Base-by-base conservation (phyloP, 495 filamentous ascomycete genomes). In the Trichocladium uniseriatum region DNA sequence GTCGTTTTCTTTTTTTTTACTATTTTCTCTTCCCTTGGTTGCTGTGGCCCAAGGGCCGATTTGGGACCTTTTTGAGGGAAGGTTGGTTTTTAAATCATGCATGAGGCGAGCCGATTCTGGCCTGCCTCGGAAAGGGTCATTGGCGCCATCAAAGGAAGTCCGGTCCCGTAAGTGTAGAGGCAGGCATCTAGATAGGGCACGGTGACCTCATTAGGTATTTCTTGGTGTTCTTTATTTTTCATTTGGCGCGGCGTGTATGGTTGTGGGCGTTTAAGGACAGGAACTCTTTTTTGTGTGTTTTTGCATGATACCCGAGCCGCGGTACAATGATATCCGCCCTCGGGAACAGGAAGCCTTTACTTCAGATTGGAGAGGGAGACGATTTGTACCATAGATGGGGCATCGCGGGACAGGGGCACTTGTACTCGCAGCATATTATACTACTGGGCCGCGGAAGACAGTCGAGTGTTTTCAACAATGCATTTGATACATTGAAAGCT, bases 181-280 rank as follows among this genome's bases (percentile, higher is more conserved):
- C 47, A 20, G 36, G 47, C 39, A 34, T 37, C 21, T 37, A 28
- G 11, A 37, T 10, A 36, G 24, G 47, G 14, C 29, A 13, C 20
- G 39, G 16, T 20, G 39, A 31, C 31, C 22, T 34, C 37, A 34
- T 15, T 16, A 10, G 31, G 31, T 10, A 27, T 16, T 29, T 47
- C 41, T 51, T 46, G 43, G 40, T 53, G 27, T 28, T 48, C 27
- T 43, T 48, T 43, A 10, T 31, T 57, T 48, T 34, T 51, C 13
- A 16, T 32, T 36, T 6, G 49, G 31, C 13, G 16, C 39, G 49
- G 49, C 24, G 31, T 38, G 19, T 32, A 7, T 32, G 50, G 43
- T 41, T 31, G 31, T 21, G 50, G 50, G n/a, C 40, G 50, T 55
- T 35, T 20, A 28, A 19, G 20, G 43, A 35, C 34, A 27, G 42